phyloP scores from a whole-genome alignment of 2,329 filamentous ascomycete genomes.

The Ceratocystis huliohia region DNA sequence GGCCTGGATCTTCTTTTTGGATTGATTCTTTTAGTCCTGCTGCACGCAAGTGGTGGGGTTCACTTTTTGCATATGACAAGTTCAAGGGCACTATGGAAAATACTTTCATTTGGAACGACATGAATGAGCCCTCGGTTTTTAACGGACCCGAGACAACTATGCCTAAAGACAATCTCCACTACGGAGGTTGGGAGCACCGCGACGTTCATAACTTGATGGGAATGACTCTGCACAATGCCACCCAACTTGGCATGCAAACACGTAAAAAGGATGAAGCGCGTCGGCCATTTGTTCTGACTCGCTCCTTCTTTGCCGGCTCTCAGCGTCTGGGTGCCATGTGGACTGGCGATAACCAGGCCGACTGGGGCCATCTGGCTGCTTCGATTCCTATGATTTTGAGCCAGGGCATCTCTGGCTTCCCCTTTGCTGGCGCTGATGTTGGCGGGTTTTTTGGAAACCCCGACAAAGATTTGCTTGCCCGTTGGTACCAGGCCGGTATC shows the following conservation, averaged over 20 bases:
- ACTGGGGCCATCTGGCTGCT: constrained; percentile 80
- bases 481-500: constrained; percentile 93
- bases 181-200: constrained; percentile 87
- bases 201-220: constrained; percentile 95
- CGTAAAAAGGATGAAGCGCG: constrained; percentile 76
- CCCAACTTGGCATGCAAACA: constrained; percentile 68
- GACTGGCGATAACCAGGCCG: constrained; percentile 95
- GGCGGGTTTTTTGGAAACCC: constrained; percentile 98
- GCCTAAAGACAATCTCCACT: constrained; percentile 94
- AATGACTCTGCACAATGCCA: constrained; percentile 90
- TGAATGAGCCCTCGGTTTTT: constrained; percentile 99
- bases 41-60: constrained; percentile 80
- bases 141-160: constrained; percentile 97
- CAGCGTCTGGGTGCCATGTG: constrained; percentile 92
- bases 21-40: constrained; percentile 92
- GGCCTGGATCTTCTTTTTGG: constrained; percentile 96
- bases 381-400: constrained; percentile 88
- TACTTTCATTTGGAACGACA: constrained; percentile 96
- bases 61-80: constrained; percentile 71
- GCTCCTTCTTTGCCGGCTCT: constrained; percentile 81
- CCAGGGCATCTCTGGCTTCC: constrained; percentile 84
- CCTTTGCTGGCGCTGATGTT: constrained; percentile 89
- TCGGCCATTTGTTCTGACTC: constrained; percentile 83
- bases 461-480: constrained; percentile 74
- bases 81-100: constrained; percentile 83